Evolutionary conservation across 2,329 filamentous ascomycete genomes (phyloP), one percentile per base, ranked within the genome.

Genomic region (Aspergillus latus): DNA sequence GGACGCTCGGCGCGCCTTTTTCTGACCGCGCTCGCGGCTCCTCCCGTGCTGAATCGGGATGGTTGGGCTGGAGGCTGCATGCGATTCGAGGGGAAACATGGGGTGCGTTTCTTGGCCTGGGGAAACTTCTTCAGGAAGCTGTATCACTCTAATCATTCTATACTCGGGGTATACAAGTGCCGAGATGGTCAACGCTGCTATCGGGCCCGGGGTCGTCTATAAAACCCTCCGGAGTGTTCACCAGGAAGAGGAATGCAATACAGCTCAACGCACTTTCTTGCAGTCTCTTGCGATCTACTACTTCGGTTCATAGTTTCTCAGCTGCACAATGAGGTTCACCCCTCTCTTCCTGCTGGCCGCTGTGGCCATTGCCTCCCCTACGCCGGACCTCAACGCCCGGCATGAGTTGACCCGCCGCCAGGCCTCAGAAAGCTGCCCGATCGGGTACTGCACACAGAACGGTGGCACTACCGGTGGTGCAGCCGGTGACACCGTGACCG

Each of bases 381-480:
- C 42, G 2, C 45, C 45, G 34, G 13, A 28, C 15, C 32, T 39
- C 7, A 16, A 26, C 13, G 44, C 15, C 29, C 48, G 48, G 5
- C 11, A 32, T 26, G 50, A 52, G 42, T 16, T 52, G 32, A 10
- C 50, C n/a, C 50, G 50, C 16, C 50, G 50, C 26, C 50, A 52
- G 50, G 50, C 50, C 9, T 13, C 50, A 2, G 42, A 52, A 32
- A 44, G 30, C 50, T 52, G 50, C 26, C 32, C 68, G 26, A 67
- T 72, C 45, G 80, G 80, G 30, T 82, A 78, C 63, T 78, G 75
- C 44, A 77, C 74, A 11, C 63, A 74, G 59, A 81, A 81, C 49
- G 78, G 76, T 32, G 78, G 80, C 50, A 84, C 82, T 2, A 84
- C 76, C 3, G 83, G 82, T 55, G 82, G 83, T 51, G 72, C 76